A percentile compares a stretch with the other conserved stretches of the same genome.
phyloP scores from a whole-genome alignment of 2,329 filamentous ascomycete genomes.

The Colletotrichum cordylinicola region DNA sequence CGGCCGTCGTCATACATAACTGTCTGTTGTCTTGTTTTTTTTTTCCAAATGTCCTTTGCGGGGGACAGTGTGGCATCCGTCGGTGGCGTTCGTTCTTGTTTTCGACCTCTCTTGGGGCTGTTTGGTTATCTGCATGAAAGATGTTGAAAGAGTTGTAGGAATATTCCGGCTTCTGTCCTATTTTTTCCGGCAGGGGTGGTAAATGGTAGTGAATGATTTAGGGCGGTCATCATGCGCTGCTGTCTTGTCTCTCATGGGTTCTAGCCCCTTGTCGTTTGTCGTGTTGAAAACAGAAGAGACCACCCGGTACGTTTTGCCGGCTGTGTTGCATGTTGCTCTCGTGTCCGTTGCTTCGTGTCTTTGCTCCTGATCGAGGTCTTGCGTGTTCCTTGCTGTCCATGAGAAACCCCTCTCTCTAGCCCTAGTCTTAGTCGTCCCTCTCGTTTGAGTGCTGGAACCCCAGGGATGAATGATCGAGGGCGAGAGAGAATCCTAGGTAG shows the following conservation, averaged over 20 bases:
- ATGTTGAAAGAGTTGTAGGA: not conserved
- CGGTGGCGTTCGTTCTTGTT: not conserved
- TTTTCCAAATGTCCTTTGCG: not conserved
- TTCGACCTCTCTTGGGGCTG: not conserved
- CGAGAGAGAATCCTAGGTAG: not conserved
- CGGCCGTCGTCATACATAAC: slow-evolving; percentile 6
- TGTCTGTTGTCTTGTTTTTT: not conserved
- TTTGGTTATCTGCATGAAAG: not conserved
- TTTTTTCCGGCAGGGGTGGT: not conserved
- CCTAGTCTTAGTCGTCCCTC: not conserved
- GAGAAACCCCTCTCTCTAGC: not conserved
- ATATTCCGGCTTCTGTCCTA: not conserved
- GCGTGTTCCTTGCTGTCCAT: not conserved
- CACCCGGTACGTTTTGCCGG: not conserved
- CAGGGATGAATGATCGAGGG: not conserved
- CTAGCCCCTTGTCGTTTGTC: not conserved
- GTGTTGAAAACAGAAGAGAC: not conserved
- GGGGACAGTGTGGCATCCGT: slow-evolving; percentile 4
- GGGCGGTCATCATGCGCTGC: slow-evolving; percentile 4
- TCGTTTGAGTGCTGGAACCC: not conserved
- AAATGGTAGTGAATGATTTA: not conserved
- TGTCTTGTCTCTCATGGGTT: not conserved
- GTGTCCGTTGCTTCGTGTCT: not conserved
- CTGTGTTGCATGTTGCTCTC: not conserved
- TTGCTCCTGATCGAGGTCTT: not conserved